These are phyloP conservation scores for Pseudotsuga menziesii DNA, from an alignment of 75 land plant species.

Conservation along the genomic window DNA sequence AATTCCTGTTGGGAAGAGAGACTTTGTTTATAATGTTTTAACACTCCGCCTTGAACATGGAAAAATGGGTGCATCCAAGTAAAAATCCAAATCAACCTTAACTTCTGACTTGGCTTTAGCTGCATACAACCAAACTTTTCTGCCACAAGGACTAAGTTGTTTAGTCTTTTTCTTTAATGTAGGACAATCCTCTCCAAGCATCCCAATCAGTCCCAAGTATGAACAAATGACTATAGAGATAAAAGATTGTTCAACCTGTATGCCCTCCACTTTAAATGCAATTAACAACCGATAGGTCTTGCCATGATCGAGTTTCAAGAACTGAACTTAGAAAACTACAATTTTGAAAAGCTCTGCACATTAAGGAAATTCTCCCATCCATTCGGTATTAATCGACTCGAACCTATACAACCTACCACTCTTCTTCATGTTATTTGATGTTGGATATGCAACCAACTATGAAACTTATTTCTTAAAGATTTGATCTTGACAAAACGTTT, in stretches of 20 bases:
- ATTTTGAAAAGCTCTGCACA: no score
- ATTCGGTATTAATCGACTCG: no score
- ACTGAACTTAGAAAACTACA: no score
- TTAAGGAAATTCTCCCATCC: no score
- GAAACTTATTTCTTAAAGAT: no score
- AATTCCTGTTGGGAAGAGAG: neutral
- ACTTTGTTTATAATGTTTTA: neutral
- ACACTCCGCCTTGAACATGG: neutral
- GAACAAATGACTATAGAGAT: conserved; percentile 72
- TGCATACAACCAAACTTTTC: conserved; percentile 34
- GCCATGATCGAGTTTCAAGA: neutral
- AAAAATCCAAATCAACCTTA: conserved; percentile 12
- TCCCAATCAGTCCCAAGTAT: conserved; percentile 67
- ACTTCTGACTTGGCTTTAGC: conserved; percentile 14
- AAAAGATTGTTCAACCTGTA: conserved; percentile 63
- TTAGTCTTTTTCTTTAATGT: conserved; percentile 49
- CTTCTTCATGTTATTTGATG: no score
- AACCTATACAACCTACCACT: no score
- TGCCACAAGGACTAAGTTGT: neutral
- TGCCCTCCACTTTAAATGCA: conserved; percentile 6
- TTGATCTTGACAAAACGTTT: no score
- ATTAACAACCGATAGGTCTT: neutral
- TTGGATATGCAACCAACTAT: no score
- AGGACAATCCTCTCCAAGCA: conserved; percentile 80
- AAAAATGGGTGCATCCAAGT: conserved; percentile 28